Percentiles rank a stretch among this genome's conserved stretches.
Conservation (phyloP, 768 basidiomycete genomes). For the Phylloporus sp. region DNA sequence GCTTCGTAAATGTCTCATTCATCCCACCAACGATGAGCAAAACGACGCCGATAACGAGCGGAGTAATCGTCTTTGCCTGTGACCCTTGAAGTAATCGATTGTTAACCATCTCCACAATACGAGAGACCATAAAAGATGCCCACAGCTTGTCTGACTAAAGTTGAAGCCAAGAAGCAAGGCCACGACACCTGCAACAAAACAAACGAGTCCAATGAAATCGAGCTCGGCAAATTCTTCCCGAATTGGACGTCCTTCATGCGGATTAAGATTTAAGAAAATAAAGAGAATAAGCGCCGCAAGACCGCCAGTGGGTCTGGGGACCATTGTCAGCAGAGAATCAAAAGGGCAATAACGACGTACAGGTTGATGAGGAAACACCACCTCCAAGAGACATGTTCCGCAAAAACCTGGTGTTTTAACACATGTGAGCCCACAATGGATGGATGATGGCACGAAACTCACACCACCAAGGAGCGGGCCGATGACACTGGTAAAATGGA, state of each 20-base stretch:
- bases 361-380: constrained; percentile 84
- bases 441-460: constrained; percentile 21
- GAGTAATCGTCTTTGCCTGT: constrained; percentile 53
- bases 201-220: constrained; percentile 64
- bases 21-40: constrained; percentile 48
- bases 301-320: constrained; percentile 67
- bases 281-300: constrained; percentile 59
- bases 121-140: constrained; percentile 21
- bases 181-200: constrained; percentile 64
- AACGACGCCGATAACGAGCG: constrained; percentile 55
- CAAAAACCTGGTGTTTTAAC: constrained; percentile 47
- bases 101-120: neutral
- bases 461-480: constrained; percentile 81
- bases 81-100: constrained; percentile 42
- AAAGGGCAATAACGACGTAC: constrained; percentile 33
- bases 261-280: constrained; percentile 77
- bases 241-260: constrained; percentile 56
- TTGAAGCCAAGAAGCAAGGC: constrained; percentile 71
- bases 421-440: constrained; percentile 2
- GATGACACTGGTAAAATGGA: constrained; percentile 42
- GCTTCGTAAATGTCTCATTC: constrained; percentile 58
- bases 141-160: constrained; percentile 64
- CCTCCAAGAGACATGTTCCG: constrained; percentile 75
- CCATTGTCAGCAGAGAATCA: neutral
- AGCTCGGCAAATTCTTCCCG: constrained; percentile 60